Percentiles rank a stretch among this genome's conserved stretches.
phyloP scores from a whole-genome alignment of 495 filamentous ascomycete species.

The Elasticomyces elasticus region DNA sequence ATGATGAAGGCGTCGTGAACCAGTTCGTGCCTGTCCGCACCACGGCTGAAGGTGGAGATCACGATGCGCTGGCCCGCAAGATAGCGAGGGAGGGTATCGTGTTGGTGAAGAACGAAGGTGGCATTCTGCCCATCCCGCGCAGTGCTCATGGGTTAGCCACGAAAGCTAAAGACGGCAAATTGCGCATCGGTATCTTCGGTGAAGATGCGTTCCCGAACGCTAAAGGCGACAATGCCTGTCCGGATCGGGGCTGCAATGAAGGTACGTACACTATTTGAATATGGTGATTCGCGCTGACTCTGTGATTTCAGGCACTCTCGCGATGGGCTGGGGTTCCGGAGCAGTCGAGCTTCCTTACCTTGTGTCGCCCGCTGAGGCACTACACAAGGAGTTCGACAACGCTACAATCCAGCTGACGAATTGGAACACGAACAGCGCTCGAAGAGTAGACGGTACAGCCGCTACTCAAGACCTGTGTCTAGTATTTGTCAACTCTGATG shows the following conservation, averaged over 20 bases:
- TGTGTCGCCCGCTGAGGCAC: conserved; percentile 56
- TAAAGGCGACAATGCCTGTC: conserved; percentile 63
- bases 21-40: conserved; percentile 59
- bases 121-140: conserved; percentile 49
- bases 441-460: conserved; percentile 34
- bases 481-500: conserved; percentile 53
- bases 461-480: conserved; percentile 54
- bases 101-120: conserved; percentile 66
- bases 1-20: conserved; percentile 57
- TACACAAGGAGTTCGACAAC: conserved; percentile 48
- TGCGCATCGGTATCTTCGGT: conserved; percentile 68
- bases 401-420: conserved; percentile 50
- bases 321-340: conserved; percentile 82
- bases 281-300: too few species aligned
- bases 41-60: conserved; percentile 34
- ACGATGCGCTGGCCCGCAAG: conserved; percentile 57
- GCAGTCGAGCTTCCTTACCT: conserved; percentile 82
- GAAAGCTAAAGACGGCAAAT: conserved; percentile 34
- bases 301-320: too few species aligned
- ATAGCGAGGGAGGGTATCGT: conserved; percentile 80
- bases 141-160: conserved; percentile 31
- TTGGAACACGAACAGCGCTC: conserved; percentile 49
- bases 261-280: too few species aligned
- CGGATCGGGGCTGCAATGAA: conserved; percentile 68
- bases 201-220: conserved; percentile 65